Percentiles rank a stretch among this genome's conserved stretches.
phyloP scores from a whole-genome alignment of 2,329 filamentous ascomycete species.

The Botrytis aclada region DNA sequence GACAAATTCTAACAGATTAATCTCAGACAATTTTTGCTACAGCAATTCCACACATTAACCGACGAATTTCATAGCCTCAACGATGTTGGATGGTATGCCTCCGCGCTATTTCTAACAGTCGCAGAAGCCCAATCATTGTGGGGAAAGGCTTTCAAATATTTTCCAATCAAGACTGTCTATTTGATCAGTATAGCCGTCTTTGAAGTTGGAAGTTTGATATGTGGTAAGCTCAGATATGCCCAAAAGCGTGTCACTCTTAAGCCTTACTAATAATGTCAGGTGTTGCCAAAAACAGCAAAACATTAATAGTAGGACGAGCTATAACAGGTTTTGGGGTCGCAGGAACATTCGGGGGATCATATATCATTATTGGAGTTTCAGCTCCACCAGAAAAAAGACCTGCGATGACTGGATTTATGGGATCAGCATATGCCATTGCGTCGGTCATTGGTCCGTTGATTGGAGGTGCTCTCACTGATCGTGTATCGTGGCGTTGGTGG shows the following conservation, averaged over 20 bases:
- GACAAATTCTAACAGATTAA: no score
- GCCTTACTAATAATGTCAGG: not conserved
- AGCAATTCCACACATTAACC: constrained; percentile 42
- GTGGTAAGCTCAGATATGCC: constrained; percentile 21
- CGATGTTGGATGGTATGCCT: constrained; percentile 48
- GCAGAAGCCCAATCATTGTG: constrained; percentile 29
- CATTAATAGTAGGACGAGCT: constrained; percentile 38
- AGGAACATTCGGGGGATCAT: constrained; percentile 37
- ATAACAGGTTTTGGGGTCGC: constrained; percentile 35
- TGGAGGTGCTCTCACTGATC: constrained; percentile 38
- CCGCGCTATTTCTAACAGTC: constrained; percentile 49
- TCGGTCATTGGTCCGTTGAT: constrained; percentile 35
- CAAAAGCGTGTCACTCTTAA: no score
- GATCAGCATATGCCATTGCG: constrained; percentile 41
- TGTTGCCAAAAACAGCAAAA: constrained; percentile 32
- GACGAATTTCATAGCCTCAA: constrained; percentile 38
- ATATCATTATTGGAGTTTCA: constrained; percentile 18
- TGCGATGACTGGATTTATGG: constrained; percentile 38
- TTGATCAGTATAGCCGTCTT: constrained; percentile 35
- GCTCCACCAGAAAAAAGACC: not conserved
- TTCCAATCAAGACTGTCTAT: constrained; percentile 31
- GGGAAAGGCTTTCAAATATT: constrained; percentile 31
- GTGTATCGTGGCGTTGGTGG: constrained; percentile 40
- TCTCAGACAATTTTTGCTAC: constrained; percentile 21
- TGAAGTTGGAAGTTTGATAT: constrained; percentile 38